Evolutionary conservation across 768 basidiomycete genomes (phyloP).

Genomic region (Mycena crocata): DNA sequence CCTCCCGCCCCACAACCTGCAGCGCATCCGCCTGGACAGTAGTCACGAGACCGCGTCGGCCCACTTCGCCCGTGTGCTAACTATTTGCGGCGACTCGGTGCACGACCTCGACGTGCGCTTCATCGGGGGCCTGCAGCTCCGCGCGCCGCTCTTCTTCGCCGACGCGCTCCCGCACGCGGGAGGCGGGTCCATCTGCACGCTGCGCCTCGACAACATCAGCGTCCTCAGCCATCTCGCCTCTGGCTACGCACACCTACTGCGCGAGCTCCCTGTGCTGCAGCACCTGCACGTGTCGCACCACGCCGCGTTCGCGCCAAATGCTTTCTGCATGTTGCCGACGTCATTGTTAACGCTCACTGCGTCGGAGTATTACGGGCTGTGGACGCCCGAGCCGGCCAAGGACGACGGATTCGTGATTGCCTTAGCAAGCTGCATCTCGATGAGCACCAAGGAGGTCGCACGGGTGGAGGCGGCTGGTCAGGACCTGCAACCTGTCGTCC

Average conservation of each 20-base stretch:
- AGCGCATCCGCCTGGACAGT: constrained; percentile 40
- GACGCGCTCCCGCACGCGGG: constrained; percentile 11
- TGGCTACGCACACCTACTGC: constrained; percentile 38
- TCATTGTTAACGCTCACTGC: constrained; percentile 31
- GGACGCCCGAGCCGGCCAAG: constrained; percentile 31
- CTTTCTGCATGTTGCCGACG: constrained; percentile 40
- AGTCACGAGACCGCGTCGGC: constrained; percentile 41
- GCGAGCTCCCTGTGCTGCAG: constrained; percentile 36
- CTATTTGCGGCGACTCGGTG: constrained; percentile 36
- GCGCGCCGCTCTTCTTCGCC: constrained; percentile 36
- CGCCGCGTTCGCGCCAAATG: constrained; percentile 35
- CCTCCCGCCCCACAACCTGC: constrained; percentile 39
- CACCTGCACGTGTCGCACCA: constrained; percentile 44
- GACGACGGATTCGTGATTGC: constrained; percentile 30
- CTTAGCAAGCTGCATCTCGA: constrained; percentile 30
- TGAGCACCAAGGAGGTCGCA: constrained; percentile 21
- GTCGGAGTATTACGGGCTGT: constrained; percentile 40
- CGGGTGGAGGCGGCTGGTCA: constrained; percentile 27
- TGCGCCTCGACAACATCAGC: constrained; percentile 45
- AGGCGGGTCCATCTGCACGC: constrained; percentile 32
- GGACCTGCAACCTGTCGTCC: constrained; percentile 19
- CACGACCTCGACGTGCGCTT: constrained; percentile 42
- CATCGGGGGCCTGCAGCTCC: constrained; percentile 43
- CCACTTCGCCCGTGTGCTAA: constrained; percentile 39
- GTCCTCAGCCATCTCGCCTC: constrained; percentile 39